A percentile compares a stretch with the other conserved stretches of the same genome.
phyloP scores from a whole-genome alignment of 2,329 filamentous ascomycete species.

The Scedosporium dehoogii region DNA sequence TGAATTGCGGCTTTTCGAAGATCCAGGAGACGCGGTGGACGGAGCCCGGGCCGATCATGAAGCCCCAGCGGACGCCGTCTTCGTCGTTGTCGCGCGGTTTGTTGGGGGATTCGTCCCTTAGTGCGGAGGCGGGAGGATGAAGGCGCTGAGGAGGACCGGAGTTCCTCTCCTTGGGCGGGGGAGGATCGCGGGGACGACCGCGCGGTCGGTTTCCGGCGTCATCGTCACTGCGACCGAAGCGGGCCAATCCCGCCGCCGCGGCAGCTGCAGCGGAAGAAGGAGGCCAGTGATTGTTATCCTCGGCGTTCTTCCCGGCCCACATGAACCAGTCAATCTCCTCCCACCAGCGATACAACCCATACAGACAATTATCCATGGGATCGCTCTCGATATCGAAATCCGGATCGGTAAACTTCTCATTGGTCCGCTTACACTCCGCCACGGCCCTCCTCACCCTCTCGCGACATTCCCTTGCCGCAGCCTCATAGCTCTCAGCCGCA shows the following conservation, averaged over 20 bases:
- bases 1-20: conserved; percentile 69
- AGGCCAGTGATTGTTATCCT: neutral
- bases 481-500: conserved; percentile 30
- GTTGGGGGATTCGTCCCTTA: conserved; percentile 9
- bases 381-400: conserved; percentile 79
- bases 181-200: neutral
- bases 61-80: conserved; percentile 1
- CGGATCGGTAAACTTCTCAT: conserved; percentile 64
- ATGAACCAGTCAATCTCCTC: conserved; percentile 37
- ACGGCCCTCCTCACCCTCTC: conserved; percentile 28
- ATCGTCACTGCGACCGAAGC: neutral
- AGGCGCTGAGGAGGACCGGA: neutral
- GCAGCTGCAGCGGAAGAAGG: neutral
- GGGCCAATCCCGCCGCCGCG: neutral
- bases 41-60: conserved; percentile 20
- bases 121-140: neutral
- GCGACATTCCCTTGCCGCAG: conserved; percentile 28
- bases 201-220: neutral
- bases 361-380: conserved; percentile 31
- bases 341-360: conserved; percentile 5
- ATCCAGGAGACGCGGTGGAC: conserved; percentile 42
- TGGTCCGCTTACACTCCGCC: conserved; percentile 31
- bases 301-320: conserved; percentile 30
- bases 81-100: conserved; percentile 3
- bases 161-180: neutral